These are phyloP conservation scores for Thalassia testudinum DNA, from an alignment of 116 monocot species.

Conservation along the genomic window DNA sequence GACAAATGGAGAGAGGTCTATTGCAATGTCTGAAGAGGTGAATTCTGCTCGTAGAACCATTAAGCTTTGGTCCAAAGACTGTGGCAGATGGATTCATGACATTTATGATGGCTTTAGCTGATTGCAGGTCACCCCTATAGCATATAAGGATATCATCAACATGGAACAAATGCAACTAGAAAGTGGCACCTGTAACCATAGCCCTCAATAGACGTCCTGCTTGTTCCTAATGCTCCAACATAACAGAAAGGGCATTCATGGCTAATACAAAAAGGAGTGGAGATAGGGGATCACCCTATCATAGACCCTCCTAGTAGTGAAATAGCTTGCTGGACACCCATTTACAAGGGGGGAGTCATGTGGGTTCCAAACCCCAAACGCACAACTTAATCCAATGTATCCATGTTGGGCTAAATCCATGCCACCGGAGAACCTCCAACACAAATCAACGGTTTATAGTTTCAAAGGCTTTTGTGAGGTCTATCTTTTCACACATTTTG, in stretches of 20 bases:
- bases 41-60: no score
- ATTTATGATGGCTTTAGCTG: neutral
- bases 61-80: neutral
- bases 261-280: neutral
- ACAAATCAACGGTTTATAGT: neutral
- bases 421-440: neutral
- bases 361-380: neutral
- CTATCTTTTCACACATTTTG: neutral
- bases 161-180: neutral
- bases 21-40: no score
- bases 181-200: neutral
- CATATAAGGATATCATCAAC: no score
- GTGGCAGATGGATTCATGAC: neutral
- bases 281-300: neutral
- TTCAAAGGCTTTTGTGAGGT: neutral
- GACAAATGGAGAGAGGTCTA: no score
- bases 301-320: neutral
- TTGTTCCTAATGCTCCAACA: neutral
- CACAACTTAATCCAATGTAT: neutral
- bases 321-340: neutral
- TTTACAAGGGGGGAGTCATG: neutral
- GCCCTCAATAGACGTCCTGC: neutral
- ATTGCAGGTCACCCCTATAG: no score
- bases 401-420: neutral
- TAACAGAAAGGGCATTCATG: neutral